phyloP scores from a whole-genome alignment of 768 basidiomycete genomes.

The Albatrellus ellisii region DNA sequence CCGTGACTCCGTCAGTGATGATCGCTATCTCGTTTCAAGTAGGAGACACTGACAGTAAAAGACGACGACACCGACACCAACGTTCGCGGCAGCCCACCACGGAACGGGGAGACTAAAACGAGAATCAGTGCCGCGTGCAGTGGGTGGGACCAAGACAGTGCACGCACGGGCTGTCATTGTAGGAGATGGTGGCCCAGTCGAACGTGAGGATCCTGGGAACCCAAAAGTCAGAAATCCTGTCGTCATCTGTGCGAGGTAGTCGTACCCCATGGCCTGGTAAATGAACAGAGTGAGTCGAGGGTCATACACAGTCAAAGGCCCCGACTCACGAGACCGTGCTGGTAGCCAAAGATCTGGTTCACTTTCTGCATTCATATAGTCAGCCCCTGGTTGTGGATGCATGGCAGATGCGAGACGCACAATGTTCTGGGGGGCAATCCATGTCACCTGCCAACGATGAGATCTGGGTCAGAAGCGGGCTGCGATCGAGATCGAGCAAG shows the following conservation, averaged over 20 bases:
- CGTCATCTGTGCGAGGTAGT: neutral
- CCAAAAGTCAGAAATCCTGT: neutral
- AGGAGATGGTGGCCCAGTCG: constrained; percentile 1
- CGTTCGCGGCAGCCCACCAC: constrained; percentile 4
- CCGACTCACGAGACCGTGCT: neutral
- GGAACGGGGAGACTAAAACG: neutral
- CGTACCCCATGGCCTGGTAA: constrained; percentile 2
- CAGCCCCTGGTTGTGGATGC: no score
- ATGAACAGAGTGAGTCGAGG: no score
- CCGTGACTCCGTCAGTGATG: constrained; percentile 5
- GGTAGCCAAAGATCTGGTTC: constrained; percentile 39
- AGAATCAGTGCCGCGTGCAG: neutral
- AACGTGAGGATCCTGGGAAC: neutral
- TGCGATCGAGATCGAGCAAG: neutral
- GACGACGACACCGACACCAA: constrained; percentile 20
- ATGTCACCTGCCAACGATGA: constrained; percentile 11
- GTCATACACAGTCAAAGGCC: no score
- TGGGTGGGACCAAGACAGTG: neutral
- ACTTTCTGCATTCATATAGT: no score
- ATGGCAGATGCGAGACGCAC: neutral
- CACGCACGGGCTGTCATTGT: constrained; percentile 1
- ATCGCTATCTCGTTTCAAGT: neutral
- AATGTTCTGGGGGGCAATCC: constrained; percentile 30
- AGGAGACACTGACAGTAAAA: constrained; percentile 24
- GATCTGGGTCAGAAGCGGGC: neutral